Conservation (phyloP, 164 flowering plant species). For the Tetrastigma voinierianum region DNA sequence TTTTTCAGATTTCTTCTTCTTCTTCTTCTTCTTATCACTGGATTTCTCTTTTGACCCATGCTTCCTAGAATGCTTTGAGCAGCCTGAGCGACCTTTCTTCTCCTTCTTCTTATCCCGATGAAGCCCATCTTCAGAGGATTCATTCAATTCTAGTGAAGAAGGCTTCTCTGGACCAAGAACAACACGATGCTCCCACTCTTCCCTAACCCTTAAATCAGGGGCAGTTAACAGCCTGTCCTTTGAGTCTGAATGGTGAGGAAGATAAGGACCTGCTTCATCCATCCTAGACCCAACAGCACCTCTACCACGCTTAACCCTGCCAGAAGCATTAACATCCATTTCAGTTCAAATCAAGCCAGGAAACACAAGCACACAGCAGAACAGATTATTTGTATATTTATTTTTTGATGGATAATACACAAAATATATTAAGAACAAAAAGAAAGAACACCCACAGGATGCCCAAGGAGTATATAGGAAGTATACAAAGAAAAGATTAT, state of each 20-base stretch:
- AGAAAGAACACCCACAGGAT: too few species aligned
- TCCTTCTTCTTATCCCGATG: conserved; percentile 25
- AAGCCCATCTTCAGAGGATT: conserved; percentile 35
- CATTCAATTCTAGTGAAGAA: conserved; percentile 18
- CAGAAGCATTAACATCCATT: conserved; percentile 11
- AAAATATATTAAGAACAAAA: too few species aligned
- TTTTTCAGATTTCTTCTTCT: conserved; percentile 26
- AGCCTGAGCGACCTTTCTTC: conserved; percentile 22
- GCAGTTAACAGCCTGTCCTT: conserved; percentile 14
- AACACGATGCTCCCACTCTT: conserved; percentile 32
- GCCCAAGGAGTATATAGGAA: too few species aligned
- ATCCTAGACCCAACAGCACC: conserved; percentile 86
- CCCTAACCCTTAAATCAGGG: conserved; percentile 23
- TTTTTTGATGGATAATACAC: too few species aligned
- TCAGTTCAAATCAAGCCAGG: not conserved
- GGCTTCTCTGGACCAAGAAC: conserved; percentile 73
- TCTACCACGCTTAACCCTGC: conserved; percentile 88
- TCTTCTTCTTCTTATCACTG: conserved; percentile 36
- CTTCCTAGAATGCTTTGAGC: conserved; percentile 38
- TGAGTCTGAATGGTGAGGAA: conserved; percentile 32
- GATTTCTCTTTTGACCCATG: conserved; percentile 41
- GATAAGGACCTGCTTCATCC: conserved; percentile 96
- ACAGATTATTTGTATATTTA: too few species aligned
- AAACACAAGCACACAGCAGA: not conserved
- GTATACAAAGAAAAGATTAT: too few species aligned